Evolutionary conservation across 2,329 filamentous ascomycete species (phyloP).

Genomic region (Aspergillus felis): DNA sequence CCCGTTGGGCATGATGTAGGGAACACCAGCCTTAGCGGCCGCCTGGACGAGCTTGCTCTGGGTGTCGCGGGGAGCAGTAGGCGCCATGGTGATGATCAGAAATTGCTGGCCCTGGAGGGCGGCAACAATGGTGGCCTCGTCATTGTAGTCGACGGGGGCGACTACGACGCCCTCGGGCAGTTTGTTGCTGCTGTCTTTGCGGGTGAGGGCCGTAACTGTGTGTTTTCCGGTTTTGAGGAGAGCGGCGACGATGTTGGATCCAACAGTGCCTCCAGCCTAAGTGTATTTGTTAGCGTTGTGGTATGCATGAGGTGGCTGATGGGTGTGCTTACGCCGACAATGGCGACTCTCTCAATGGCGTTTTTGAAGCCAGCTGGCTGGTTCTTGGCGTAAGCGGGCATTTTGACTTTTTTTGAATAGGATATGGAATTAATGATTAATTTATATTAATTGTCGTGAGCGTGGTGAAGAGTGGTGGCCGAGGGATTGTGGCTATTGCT

Average conservation of each 20-base stretch:
- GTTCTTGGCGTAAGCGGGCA: constrained; percentile 22
- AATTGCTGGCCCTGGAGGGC: constrained; percentile 55
- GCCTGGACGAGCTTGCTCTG: constrained; percentile 52
- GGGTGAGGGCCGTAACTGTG: constrained; percentile 50
- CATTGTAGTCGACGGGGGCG: constrained; percentile 47
- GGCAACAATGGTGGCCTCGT: constrained; percentile 43
- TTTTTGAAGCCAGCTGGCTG: constrained; percentile 26
- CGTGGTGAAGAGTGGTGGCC: constrained; percentile 1
- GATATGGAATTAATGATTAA: not conserved
- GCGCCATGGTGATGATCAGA: constrained; percentile 53
- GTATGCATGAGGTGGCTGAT: not conserved
- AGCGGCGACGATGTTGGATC: constrained; percentile 22
- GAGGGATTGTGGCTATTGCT: constrained; percentile 1
- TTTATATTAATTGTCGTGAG: constrained; percentile 1
- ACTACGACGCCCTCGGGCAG: constrained; percentile 46
- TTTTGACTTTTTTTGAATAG: not conserved
- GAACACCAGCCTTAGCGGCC: constrained; percentile 52
- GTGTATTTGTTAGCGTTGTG: constrained; percentile 7
- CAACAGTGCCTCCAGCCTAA: constrained; percentile 35
- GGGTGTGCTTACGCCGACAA: constrained; percentile 33
- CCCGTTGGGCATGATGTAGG: constrained; percentile 55
- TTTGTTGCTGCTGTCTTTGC: constrained; percentile 38
- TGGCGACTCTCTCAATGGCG: constrained; percentile 35
- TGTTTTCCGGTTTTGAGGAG: constrained; percentile 50
- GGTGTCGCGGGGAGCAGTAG: constrained; percentile 42